Evolutionary conservation across 83 land plant species (phyloP), one percentile per base, ranked within the genome.

Genomic region (Thuja plicata): DNA sequence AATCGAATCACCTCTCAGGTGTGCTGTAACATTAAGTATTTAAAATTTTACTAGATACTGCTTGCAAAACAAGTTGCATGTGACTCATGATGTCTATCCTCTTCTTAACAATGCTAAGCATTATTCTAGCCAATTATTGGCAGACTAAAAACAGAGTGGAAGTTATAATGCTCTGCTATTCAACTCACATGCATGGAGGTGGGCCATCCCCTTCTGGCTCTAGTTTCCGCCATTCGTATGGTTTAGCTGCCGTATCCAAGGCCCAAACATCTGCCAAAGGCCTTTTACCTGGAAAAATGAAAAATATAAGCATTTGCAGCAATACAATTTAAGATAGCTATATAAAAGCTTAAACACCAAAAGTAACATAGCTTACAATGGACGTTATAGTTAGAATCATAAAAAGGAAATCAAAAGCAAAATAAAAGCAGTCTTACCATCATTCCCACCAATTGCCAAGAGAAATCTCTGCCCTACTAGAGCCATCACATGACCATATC

Each of bases 141-240:
- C 73, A 57, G 17, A 57, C 38, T 1, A 13, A 55, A 34, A 40
- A 82, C 7, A 82, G 7, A 43, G 13, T 27, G 41, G 13, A 87
- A 87, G 5, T 76, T 76, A 11, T 12, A 13, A 87, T 41, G 70
- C 43, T 16, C 40, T 76, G 79, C 5, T 12, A 34, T 62, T 62
- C 66, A 66, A 89, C 93, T 91, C 87, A 97, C 99, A 97, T 97
- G 97, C 99, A 97, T 66, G 99, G 97, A 80, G 99, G 99, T 85
- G 99, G 99, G 54, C 97, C 97, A 87, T 97, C 99, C 37, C 99
- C 99, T 91, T 97, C 97, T 71, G 97, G 99, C 80, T 97, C 97
- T 91, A 97, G 89, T 88, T 94, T 95, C 70, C 96, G 89, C 99
- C 99, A 97, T 88, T 96, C 99, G 87, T 97, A 97, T 45, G 99